phyloP scores from a whole-genome alignment of 352 stramenopile genomes.

The Globisporangium orthogonon region DNA sequence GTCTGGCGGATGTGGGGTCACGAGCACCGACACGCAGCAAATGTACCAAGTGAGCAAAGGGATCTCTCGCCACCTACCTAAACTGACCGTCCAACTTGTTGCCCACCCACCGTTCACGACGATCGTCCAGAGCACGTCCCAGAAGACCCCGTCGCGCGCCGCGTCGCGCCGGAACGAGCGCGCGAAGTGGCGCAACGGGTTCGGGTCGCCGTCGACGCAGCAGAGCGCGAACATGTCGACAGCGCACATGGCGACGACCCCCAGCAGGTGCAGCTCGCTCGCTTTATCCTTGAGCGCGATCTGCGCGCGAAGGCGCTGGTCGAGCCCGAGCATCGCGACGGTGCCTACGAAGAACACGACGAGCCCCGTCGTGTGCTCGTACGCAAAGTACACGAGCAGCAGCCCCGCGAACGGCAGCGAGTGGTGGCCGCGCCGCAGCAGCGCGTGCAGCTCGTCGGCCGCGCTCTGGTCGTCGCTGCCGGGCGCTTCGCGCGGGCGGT shows the following conservation, averaged over 20 bases:
- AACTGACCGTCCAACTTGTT: neutral
- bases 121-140: slow-evolving; percentile 68
- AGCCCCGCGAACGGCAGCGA: slow-evolving; percentile 66
- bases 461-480: slow-evolving; percentile 39
- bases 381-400: slow-evolving; percentile 74
- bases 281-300: slow-evolving; percentile 75
- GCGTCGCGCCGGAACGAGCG: slow-evolving; percentile 25
- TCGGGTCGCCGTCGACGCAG: slow-evolving; percentile 53
- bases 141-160: slow-evolving; percentile 30
- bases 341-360: slow-evolving; percentile 59
- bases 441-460: slow-evolving; percentile 51
- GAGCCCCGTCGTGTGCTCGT: slow-evolving; percentile 68
- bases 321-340: slow-evolving; percentile 62
- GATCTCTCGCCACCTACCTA: neutral
- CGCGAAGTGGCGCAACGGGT: slow-evolving; percentile 46
- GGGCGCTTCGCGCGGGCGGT: slow-evolving; percentile 8
- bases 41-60: neutral
- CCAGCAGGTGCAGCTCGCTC: slow-evolving; percentile 37
- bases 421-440: slow-evolving; percentile 67
- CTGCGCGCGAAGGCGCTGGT: slow-evolving; percentile 56
- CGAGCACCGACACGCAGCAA: neutral
- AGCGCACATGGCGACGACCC: slow-evolving; percentile 45
- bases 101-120: slow-evolving; percentile 56
- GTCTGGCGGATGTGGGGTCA: slow-evolving; percentile 24
- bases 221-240: slow-evolving; percentile 58